Base-by-base conservation (phyloP, 1,284 basidiomycete genomes). In the Sanguinoderma infundibulare region DNA sequence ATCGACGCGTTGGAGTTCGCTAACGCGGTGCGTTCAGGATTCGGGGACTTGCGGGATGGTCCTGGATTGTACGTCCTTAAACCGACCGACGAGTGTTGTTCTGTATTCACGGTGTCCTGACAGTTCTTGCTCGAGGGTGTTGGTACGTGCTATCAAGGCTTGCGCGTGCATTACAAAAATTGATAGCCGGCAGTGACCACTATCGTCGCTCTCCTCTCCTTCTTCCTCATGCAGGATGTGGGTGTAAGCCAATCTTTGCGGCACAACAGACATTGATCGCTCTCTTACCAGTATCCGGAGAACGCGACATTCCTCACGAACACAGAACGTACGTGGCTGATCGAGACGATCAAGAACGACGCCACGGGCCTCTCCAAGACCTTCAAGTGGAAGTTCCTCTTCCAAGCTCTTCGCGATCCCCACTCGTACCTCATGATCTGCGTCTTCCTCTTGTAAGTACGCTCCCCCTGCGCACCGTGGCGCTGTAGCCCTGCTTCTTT, bases 371-470 rank as follows among this genome's bases (percentile, higher is more conserved):
- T 62, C n/a, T 40, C 57, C 0, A 69, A 72, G 36, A 44, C 44
- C 14, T 69, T 72, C 53, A 62, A 65, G 39, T 70, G 68, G 68
- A 68, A 66, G 28, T 72, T 69, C 51, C 63, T 74, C 47, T 28
- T 52, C 8, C 67, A 69, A 47, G 68, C 63, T 7, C 62, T 74
- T 36, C 62, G 64, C 12, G 69, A 72, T 10, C 71, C 72, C 2
- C 70, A 72, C 30, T 46, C 65, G 5, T 89, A 86, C 81, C 83
- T 76, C 24, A 89, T 60, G 24, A 54, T 54, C 15, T 30, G 42
- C 12, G 32, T 67, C n/a, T 56, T 62, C 53, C 59, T 65, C 53
- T 65, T 65, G 66, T 67, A 32, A n/a, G 66, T 24, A n/a, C 22
- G 17, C 20, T 17, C n/a, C 8, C 46, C 30, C n/a, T n/a, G n/a